Evolutionary conservation across 129 eudicot genomes (phyloP), one percentile per base, ranked within the genome.

Genomic region (Tagetes erecta): DNA sequence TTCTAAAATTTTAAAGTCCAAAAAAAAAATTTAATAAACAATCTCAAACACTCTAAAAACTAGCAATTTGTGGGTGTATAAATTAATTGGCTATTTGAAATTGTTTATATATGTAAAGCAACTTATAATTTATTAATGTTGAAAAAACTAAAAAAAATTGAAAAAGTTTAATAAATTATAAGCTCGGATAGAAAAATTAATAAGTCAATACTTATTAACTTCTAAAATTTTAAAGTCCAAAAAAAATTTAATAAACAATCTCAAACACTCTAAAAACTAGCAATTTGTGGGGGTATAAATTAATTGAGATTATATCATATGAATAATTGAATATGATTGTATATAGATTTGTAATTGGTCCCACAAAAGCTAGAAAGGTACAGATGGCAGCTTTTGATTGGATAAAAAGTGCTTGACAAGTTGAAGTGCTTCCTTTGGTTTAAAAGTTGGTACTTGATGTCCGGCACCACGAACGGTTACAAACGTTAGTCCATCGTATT

Each of bases 401-500:
- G 84, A 80, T 69, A 94, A 79, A 80, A 94, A 94, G 76, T 94
- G 96, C 30, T 14, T 68, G 57, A 88, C 52, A 20, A 94, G 68
- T 67, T 88, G 91, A 44, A 91, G 89, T 11, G 93, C 78, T 70
- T 94, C 83, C 35, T 79, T 84, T 34, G 98, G 97, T 83, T 91
- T 94, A 14, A 86, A 86, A 0, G 89, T 83, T 0, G 97, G 97
- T 70, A 91, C 98, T 84, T 90, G 87, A 73, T 94, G 98, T 39
- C 98, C 98, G 1, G 98, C 98, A 65, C 96, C 98, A 71, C 98
- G 81, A 3, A 89, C 13, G 10, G 92, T 92, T 49, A 89, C 96
- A 77, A 83, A 92, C 80, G 74, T 85, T 64, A 92, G 69, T 3
- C 96, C 98, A n/a, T 89, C 83, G 38, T 92, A 92, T 64, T 62